Conservation (phyloP, 441 rosid species). For the Aquilaria agallochum region DNA sequence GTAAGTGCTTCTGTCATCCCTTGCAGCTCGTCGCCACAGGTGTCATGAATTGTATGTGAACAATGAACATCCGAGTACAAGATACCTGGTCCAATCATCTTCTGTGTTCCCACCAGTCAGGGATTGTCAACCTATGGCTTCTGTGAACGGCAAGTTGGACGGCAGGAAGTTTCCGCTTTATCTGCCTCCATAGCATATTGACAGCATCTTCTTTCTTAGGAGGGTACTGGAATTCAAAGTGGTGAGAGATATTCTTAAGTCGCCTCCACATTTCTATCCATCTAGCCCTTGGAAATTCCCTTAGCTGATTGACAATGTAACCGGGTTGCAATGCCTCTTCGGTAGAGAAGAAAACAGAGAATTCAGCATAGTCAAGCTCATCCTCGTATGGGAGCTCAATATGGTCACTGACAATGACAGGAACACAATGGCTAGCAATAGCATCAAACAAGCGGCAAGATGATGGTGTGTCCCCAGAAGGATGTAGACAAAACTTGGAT, state of each 20-base stretch:
- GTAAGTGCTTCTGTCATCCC: no score
- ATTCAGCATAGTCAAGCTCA: constrained; percentile 65
- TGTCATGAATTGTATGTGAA: no score
- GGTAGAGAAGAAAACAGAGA: constrained; percentile 69
- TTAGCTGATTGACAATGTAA: constrained; percentile 57
- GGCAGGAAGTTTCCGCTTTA: constrained; percentile 59
- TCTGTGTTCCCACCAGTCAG: constrained; percentile 73
- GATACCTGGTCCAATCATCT: constrained; percentile 16
- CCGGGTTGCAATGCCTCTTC: constrained; percentile 62
- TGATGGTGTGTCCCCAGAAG: constrained; percentile 92
- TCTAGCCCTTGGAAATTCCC: constrained; percentile 51
- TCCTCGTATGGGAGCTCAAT: constrained; percentile 88
- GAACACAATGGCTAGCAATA: constrained; percentile 81
- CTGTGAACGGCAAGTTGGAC: constrained; percentile 67
- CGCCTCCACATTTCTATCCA: constrained; percentile 74
- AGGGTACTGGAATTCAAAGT: constrained; percentile 74
- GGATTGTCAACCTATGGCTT: constrained; percentile 67
- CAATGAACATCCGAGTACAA: not conserved
- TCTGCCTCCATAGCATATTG: constrained; percentile 82
- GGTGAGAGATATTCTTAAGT: constrained; percentile 61
- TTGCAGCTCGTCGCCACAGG: no score
- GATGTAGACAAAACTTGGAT: constrained; percentile 81
- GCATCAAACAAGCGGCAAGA: constrained; percentile 90
- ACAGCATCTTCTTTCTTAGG: constrained; percentile 71
- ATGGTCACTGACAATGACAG: constrained; percentile 70